Conservation (phyloP, 2,329 filamentous ascomycete genomes). For the Beauveria sp. region DNA sequence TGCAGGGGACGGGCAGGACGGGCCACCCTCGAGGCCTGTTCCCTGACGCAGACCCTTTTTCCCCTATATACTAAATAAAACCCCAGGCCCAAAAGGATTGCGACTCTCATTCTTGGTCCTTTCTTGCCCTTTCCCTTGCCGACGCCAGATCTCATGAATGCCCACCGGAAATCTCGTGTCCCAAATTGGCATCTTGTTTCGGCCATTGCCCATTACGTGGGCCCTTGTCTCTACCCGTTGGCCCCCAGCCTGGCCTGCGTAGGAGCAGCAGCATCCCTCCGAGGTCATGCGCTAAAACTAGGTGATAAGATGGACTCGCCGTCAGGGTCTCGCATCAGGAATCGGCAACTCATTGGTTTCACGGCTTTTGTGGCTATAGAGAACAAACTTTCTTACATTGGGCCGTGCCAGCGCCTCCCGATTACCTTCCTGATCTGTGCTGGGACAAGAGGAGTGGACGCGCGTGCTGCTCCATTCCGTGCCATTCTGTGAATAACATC, state of each 20-base stretch:
- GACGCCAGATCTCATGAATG: constrained; percentile 1
- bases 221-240: not conserved
- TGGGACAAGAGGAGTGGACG: not conserved
- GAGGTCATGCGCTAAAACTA: no score
- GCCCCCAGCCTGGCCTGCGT: no score
- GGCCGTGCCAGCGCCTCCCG: not conserved
- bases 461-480: not conserved
- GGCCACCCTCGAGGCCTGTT: not conserved
- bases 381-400: no score
- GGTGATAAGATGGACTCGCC: not conserved
- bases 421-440: not conserved
- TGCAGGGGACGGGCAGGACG: no score
- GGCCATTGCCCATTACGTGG: constrained; percentile 1
- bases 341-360: not conserved
- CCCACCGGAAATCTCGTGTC: constrained; percentile 22
- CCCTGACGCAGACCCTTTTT: not conserved
- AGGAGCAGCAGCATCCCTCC: no score
- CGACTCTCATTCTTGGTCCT: not conserved
- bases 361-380: not conserved
- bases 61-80: not conserved
- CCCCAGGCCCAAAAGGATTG: not conserved
- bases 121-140: not conserved
- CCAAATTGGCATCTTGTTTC: constrained; percentile 21
- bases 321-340: not conserved
- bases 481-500: not conserved